phyloP scores from a whole-genome alignment of 352 stramenopile species.

The Pythium phragmitis region DNA sequence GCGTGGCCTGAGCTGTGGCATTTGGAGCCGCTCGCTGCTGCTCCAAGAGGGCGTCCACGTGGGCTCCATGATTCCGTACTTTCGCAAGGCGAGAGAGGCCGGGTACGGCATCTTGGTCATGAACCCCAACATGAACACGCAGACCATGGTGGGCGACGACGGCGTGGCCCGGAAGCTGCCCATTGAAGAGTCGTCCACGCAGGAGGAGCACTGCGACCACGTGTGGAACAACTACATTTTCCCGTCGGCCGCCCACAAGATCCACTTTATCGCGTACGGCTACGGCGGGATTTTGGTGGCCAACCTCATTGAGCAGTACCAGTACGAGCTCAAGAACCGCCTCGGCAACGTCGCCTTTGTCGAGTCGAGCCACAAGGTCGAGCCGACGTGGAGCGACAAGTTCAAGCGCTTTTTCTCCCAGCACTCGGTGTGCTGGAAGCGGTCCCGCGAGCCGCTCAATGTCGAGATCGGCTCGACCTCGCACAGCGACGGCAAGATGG shows the following conservation, averaged over 20 bases:
- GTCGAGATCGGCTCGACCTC: conserved; percentile 33
- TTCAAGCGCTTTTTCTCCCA: conserved; percentile 84
- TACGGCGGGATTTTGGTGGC: conserved; percentile 78
- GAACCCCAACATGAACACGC: conserved; percentile 91
- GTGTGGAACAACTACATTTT: conserved; percentile 90
- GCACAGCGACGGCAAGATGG: conserved; percentile 1
- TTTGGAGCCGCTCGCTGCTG: conserved; percentile 85
- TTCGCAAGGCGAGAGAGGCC: conserved; percentile 63
- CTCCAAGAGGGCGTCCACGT: conserved; percentile 86
- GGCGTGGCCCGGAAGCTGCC: conserved; percentile 70
- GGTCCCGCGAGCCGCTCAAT: conserved; percentile 59
- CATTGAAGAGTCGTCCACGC: conserved; percentile 78
- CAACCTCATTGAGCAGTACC: conserved; percentile 80
- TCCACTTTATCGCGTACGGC: conserved; percentile 89
- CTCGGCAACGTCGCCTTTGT: conserved; percentile 87
- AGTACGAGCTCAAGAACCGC: conserved; percentile 73
- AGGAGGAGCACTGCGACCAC: conserved; percentile 87
- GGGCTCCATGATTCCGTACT: conserved; percentile 89
- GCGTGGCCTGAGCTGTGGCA: conserved; percentile 74
- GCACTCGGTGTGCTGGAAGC: conserved; percentile 80
- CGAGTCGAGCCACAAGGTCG: conserved; percentile 83
- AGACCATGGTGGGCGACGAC: conserved; percentile 62
- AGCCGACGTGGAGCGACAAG: conserved; percentile 60
- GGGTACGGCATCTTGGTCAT: conserved; percentile 88
- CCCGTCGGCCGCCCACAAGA: conserved; percentile 71